Evolutionary conservation across 2,329 filamentous ascomycete genomes (phyloP).

Genomic region (Sporothrix luriei): DNA sequence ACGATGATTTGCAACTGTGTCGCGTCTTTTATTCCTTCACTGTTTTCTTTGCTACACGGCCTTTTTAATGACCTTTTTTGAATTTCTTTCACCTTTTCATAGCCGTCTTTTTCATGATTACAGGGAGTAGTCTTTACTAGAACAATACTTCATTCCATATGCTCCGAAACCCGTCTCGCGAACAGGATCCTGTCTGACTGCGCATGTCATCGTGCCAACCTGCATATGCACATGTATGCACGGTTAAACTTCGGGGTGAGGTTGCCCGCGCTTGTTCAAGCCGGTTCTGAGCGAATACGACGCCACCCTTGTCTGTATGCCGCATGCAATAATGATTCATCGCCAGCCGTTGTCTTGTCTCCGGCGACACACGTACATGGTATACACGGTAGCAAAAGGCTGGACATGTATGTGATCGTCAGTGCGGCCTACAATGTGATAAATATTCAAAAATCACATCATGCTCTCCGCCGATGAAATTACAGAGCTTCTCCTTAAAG

Average conservation of each 20-base stretch:
- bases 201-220: background rate
- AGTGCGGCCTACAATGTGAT: background rate
- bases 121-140: background rate
- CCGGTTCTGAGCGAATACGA: background rate
- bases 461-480: constrained; percentile 5
- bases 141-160: background rate
- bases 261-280: background rate
- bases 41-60: background rate
- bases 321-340: constrained; percentile 13
- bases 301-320: background rate
- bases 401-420: background rate
- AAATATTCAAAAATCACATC: background rate
- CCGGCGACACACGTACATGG: background rate
- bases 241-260: background rate
- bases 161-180: no score
- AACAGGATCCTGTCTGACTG: no score
- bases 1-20: background rate
- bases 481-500: background rate
- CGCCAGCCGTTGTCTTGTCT: background rate
- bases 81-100: background rate
- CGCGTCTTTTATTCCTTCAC: background rate
- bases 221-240: background rate
- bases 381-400: background rate
- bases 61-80: background rate
- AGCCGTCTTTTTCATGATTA: background rate